A percentile compares a stretch with the other conserved stretches of the same genome.
These are phyloP conservation scores for Sordaria brevicollis DNA, from an alignment of 495 filamentous ascomycete species.

Conservation along the genomic window DNA sequence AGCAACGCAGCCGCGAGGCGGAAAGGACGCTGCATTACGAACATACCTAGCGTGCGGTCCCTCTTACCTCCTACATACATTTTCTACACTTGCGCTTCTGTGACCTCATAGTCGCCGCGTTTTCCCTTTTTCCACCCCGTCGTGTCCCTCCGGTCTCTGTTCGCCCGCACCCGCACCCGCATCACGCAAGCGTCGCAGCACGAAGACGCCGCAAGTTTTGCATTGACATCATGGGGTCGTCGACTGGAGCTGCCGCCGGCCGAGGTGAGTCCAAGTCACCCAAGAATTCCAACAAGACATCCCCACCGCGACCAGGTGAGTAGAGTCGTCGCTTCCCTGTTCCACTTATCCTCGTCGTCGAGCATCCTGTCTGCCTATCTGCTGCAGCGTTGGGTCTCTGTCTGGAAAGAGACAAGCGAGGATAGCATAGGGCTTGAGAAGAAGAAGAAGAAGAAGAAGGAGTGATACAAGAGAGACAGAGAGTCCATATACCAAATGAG, in stretches of 20 bases:
- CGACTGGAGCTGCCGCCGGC: conserved; percentile 21
- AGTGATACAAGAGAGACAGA: neutral
- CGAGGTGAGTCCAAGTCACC: conserved; percentile 28
- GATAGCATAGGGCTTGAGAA: no score
- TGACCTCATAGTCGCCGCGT: conserved; percentile 23
- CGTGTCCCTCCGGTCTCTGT: neutral
- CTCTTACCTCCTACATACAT: conserved; percentile 13
- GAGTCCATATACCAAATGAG: neutral
- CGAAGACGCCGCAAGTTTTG: conserved; percentile 20
- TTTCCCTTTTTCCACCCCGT: conserved; percentile 6
- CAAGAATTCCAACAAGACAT: conserved; percentile 22
- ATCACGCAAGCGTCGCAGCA: conserved; percentile 13
- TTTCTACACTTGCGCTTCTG: conserved; percentile 12
- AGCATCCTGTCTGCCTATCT: neutral
- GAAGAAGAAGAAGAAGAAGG: neutral
- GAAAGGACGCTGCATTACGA: conserved; percentile 14
- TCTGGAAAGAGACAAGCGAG: neutral
- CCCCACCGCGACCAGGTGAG: conserved; percentile 26
- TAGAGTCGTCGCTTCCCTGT: conserved; percentile 2
- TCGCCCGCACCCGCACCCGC: neutral
- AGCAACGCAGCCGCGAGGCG: conserved; percentile 6
- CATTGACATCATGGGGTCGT: conserved; percentile 33
- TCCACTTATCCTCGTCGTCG: neutral
- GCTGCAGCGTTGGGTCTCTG: neutral
- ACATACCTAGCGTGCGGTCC: conserved; percentile 13